Conservation (phyloP, 106 monocot species). For the Dendrobium catenatum region DNA sequence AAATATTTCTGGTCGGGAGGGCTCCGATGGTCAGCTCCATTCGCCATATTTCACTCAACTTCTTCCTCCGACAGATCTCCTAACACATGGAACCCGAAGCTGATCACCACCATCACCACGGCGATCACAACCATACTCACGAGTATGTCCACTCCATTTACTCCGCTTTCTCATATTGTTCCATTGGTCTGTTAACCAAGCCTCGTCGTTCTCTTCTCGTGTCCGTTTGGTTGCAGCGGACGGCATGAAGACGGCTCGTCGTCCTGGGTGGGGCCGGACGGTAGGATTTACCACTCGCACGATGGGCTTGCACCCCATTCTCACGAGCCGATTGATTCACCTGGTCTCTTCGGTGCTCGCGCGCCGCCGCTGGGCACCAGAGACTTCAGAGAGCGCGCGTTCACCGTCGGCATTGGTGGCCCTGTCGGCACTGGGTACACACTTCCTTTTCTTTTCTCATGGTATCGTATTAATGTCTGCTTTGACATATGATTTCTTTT, state of each 20-base stretch:
- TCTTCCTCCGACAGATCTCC: background rate
- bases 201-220: background rate
- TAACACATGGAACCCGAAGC: slow-evolving; percentile 3
- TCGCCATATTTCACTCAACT: too few relatives aligned
- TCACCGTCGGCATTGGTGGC: slow-evolving; percentile 95
- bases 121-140: background rate
- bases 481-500: background rate
- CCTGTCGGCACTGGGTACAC: slow-evolving; percentile 89
- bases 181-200: background rate
- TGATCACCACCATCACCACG: slow-evolving; percentile 3
- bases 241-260: background rate
- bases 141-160: background rate
- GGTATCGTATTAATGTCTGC: background rate
- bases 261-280: slow-evolving; percentile 66
- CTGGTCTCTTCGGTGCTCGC: slow-evolving; percentile 63
- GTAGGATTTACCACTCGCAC: slow-evolving; percentile 85
- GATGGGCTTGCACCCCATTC: slow-evolving; percentile 94
- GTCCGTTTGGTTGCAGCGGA: background rate
- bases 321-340: slow-evolving; percentile 93
- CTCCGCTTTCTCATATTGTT: background rate
- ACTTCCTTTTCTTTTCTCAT: background rate
- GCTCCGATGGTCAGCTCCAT: too few relatives aligned
- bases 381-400: slow-evolving; percentile 78
- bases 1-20: too few relatives aligned
- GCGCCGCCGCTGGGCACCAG: slow-evolving; percentile 45